These are phyloP conservation scores for Rhizopogon salebrosus DNA, from an alignment of 768 basidiomycete species.

Conservation along the genomic window DNA sequence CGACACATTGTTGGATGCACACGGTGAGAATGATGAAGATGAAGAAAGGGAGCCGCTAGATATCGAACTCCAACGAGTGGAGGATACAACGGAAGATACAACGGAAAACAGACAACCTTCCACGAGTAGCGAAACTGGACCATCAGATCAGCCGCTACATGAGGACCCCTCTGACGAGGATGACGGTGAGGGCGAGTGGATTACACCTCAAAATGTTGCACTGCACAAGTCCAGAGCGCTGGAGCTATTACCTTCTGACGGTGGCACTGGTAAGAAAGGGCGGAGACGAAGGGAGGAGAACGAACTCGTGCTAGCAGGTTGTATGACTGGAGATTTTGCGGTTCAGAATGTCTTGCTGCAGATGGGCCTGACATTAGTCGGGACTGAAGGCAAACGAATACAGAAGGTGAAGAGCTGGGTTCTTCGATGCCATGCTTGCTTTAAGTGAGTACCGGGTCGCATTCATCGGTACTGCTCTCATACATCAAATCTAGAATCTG, in stretches of 20 bases:
- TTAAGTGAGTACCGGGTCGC: slow-evolving; percentile 69
- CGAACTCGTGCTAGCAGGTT: slow-evolving; percentile 60
- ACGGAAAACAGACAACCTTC: slow-evolving; percentile 5
- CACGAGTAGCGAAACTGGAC: background rate
- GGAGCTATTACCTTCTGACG: slow-evolving; percentile 66
- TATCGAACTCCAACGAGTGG: slow-evolving; percentile 36
- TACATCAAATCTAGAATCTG: slow-evolving; percentile 64
- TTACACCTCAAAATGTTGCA: slow-evolving; percentile 83
- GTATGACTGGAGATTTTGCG: slow-evolving; percentile 98
- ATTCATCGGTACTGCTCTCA: background rate
- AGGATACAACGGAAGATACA: slow-evolving; percentile 19
- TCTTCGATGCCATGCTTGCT: slow-evolving; percentile 95
- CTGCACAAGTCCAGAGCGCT: slow-evolving; percentile 86
- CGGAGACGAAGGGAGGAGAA: slow-evolving; percentile 31
- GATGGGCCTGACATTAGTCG: slow-evolving; percentile 87
- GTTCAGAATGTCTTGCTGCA: slow-evolving; percentile 98
- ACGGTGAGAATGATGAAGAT: slow-evolving; percentile 4
- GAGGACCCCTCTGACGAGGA: slow-evolving; percentile 77
- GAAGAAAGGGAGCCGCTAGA: slow-evolving; percentile 35
- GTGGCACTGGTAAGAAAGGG: slow-evolving; percentile 20
- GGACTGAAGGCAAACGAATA: slow-evolving; percentile 87
- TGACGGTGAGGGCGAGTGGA: slow-evolving; percentile 93
- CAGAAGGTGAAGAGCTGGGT: slow-evolving; percentile 94
- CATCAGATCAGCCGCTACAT: slow-evolving; percentile 39
- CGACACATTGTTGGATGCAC: slow-evolving; percentile 3